These are phyloP conservation scores for Diplodia scrobiculata DNA, from an alignment of 2,329 filamentous ascomycete species.

Conservation along the genomic window DNA sequence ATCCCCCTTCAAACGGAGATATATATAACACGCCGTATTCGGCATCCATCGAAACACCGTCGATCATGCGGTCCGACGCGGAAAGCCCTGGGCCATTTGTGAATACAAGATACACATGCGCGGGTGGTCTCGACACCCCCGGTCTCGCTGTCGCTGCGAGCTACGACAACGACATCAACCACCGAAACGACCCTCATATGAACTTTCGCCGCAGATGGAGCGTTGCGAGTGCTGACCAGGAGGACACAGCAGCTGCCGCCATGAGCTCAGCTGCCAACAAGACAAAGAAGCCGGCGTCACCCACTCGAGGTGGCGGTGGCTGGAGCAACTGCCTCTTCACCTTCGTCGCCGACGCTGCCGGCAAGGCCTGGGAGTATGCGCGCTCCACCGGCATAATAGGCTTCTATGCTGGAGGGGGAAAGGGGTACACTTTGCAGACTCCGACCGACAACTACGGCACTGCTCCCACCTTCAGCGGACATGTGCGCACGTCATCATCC, in stretches of 20 bases:
- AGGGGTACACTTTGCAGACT: constrained; percentile 61
- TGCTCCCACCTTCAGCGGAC: constrained; percentile 40
- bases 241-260: constrained; percentile 1
- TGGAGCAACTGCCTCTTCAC: constrained; percentile 64
- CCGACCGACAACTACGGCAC: constrained; percentile 34
- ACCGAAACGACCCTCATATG: constrained; percentile 24
- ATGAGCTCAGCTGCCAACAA: constrained; percentile 7
- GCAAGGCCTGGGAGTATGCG: constrained; percentile 81
- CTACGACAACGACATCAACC: constrained; percentile 49
- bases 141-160: constrained; percentile 43
- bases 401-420: constrained; percentile 83
- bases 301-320: constrained; percentile 37
- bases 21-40: constrained; percentile 26
- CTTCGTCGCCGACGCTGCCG: constrained; percentile 67
- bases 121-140: constrained; percentile 55
- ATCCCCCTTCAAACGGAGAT: constrained; percentile 27
- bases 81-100: constrained; percentile 51
- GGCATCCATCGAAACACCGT: constrained; percentile 19
- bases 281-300: constrained; percentile 31
- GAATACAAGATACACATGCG: constrained; percentile 55
- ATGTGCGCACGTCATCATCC: background rate
- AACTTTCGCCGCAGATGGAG: constrained; percentile 42
- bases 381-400: constrained; percentile 72
- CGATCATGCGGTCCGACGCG: constrained; percentile 32
- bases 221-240: constrained; percentile 23